Percentiles rank a stretch among this genome's conserved stretches.
These are phyloP conservation scores for Pseudogymnoascus pannorum DNA, from an alignment of 2,329 filamentous ascomycete genomes.

Conservation along the genomic window DNA sequence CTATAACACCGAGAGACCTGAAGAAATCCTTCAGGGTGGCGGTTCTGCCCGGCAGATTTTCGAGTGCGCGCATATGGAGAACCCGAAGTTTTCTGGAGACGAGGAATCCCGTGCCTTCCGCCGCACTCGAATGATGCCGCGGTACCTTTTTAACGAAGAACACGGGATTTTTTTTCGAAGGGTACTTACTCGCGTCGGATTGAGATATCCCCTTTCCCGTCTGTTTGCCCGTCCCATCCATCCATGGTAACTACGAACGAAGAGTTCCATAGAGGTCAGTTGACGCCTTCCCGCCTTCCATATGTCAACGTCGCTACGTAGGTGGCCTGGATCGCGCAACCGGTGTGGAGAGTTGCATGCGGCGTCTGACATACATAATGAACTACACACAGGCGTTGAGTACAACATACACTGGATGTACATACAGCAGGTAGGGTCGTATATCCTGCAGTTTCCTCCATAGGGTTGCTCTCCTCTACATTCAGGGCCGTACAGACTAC, in stretches of 20 bases:
- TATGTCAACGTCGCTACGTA: background rate
- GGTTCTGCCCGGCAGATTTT: slow-evolving; percentile 4
- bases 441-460: background rate
- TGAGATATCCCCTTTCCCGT: background rate
- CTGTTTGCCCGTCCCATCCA: background rate
- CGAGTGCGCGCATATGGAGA: background rate
- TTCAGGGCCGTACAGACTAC: background rate
- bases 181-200: background rate
- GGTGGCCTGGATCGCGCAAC: slow-evolving; percentile 1
- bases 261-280: background rate
- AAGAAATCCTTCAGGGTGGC: background rate
- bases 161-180: background rate
- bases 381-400: background rate
- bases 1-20: background rate
- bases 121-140: background rate
- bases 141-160: background rate
- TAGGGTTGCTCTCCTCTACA: background rate
- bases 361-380: background rate
- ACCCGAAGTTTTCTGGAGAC: background rate
- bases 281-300: background rate
- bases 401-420: background rate
- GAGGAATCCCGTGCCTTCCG: background rate
- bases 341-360: background rate
- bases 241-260: background rate
- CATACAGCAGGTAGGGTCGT: background rate